These are phyloP conservation scores for Salix caprea DNA, from an alignment of 345 rosid genomes.

Conservation along the genomic window DNA sequence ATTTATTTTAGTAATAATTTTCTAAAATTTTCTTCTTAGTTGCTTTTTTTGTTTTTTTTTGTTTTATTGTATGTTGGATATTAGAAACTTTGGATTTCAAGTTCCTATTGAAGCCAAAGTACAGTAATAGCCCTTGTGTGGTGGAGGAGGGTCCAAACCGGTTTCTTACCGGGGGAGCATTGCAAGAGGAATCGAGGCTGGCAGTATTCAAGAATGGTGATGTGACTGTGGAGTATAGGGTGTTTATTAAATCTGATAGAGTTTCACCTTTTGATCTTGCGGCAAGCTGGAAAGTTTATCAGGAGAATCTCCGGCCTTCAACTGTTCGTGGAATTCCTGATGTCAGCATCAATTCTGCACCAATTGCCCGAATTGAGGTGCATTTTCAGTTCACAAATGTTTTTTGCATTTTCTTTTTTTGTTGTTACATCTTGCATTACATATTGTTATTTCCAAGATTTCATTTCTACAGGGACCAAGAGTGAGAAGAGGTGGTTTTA, in stretches of 20 bases:
- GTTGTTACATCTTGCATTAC: no score
- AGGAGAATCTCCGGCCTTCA: slow-evolving; percentile 86
- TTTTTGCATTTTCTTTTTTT: not conserved
- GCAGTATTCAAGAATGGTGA: slow-evolving; percentile 68
- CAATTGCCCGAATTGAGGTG: slow-evolving; percentile 56
- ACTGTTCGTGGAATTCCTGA: slow-evolving; percentile 94
- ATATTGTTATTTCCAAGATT: not conserved
- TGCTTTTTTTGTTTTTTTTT: not conserved
- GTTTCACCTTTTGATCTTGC: slow-evolving; percentile 99
- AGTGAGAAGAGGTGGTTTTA: not conserved
- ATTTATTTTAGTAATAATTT: not conserved
- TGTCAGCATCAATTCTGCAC: slow-evolving; percentile 76
- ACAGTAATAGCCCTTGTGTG: slow-evolving; percentile 51
- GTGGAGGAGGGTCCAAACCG: slow-evolving; percentile 91
- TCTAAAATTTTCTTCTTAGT: not conserved
- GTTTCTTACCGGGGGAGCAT: slow-evolving; percentile 62
- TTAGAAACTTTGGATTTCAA: slow-evolving; percentile 95
- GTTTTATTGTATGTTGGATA: slow-evolving; percentile 3
- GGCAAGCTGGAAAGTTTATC: slow-evolving; percentile 97
- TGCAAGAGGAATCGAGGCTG: slow-evolving; percentile 74
- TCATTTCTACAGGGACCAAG: not conserved
- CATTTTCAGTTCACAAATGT: not conserved
- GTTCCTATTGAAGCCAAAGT: slow-evolving; percentile 92
- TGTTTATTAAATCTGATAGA: slow-evolving; percentile 76
- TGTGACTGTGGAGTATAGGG: slow-evolving; percentile 70